Conservation (phyloP, 2,329 filamentous ascomycete species). For the Exophiala bonariae region DNA sequence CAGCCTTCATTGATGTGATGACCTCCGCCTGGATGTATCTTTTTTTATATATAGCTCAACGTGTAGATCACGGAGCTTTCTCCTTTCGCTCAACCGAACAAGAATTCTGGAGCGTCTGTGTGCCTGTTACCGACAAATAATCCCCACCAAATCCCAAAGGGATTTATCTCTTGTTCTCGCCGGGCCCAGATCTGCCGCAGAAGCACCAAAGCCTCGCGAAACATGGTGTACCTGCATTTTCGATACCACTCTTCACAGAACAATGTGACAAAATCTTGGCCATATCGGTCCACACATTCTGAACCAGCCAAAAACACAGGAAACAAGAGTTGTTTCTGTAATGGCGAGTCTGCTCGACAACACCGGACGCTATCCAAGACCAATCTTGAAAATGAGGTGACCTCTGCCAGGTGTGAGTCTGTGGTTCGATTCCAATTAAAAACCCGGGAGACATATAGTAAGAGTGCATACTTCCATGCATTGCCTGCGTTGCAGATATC, state of each 20-base stretch:
- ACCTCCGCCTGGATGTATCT: no score
- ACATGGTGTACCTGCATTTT: constrained; percentile 37
- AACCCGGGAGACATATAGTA: constrained; percentile 35
- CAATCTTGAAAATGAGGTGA: constrained; percentile 30
- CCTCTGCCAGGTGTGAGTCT: constrained; percentile 7
- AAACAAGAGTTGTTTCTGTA: constrained; percentile 40
- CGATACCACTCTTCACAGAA: constrained; percentile 36
- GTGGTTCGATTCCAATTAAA: constrained; percentile 28
- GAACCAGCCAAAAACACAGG: constrained; percentile 38
- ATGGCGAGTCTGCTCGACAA: constrained; percentile 31
- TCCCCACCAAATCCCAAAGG: not conserved
- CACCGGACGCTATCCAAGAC: constrained; percentile 33
- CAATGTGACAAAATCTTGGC: constrained; percentile 26
- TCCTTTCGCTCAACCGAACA: not conserved
- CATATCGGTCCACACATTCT: constrained; percentile 29
- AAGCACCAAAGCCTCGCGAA: constrained; percentile 1
- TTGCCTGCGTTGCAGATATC: not conserved
- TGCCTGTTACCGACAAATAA: not conserved
- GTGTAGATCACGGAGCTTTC: no score
- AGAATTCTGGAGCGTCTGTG: not conserved
- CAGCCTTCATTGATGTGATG: no score
- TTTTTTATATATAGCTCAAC: no score
- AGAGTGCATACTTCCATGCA: constrained; percentile 35
- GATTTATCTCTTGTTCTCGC: not conserved
- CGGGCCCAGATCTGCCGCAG: not conserved